phyloP scores from a whole-genome alignment of 2,329 filamentous ascomycete species.

The Mycosphaerella sp. region DNA sequence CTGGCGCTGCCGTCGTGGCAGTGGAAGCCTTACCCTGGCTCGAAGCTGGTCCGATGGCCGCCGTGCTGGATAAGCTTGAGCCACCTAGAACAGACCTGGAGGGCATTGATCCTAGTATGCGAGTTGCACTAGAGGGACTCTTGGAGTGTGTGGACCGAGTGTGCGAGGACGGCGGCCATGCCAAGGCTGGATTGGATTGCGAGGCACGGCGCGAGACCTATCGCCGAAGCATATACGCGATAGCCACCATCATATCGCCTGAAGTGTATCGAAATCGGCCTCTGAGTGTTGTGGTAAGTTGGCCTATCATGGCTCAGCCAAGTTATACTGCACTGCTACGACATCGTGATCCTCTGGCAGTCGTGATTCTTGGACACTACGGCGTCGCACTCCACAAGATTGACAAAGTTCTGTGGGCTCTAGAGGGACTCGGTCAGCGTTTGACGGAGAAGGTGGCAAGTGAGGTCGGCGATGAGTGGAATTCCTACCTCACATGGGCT shows the following conservation, averaged over 20 bases:
- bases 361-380: conserved; percentile 20
- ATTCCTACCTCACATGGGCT: conserved; percentile 11
- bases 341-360: conserved; percentile 19
- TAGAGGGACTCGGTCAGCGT: conserved; percentile 10
- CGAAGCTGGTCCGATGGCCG: conserved; percentile 5
- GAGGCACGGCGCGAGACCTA: conserved; percentile 11
- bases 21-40: conserved; percentile 14
- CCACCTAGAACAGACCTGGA: conserved; percentile 1
- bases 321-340: conserved; percentile 16
- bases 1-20: conserved; percentile 17
- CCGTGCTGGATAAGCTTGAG: conserved; percentile 10
- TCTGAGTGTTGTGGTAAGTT: conserved; percentile 12
- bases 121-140: conserved; percentile 13
- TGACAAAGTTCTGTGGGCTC: conserved; percentile 7
- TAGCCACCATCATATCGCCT: conserved; percentile 15
- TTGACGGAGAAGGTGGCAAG: conserved; percentile 8
- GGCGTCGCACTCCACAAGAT: conserved; percentile 17
- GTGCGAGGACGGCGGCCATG: not conserved
- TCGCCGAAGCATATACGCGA: conserved; percentile 15
- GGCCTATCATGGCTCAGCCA: conserved; percentile 17
- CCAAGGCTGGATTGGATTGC: conserved; percentile 6
- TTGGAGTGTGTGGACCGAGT: conserved; percentile 7
- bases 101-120: conserved; percentile 6
- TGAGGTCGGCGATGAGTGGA: conserved; percentile 12
- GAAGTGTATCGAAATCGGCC: conserved; percentile 10